These are phyloP conservation scores for Chalciporus chontae DNA, from an alignment of 768 basidiomycete species.

Conservation along the genomic window DNA sequence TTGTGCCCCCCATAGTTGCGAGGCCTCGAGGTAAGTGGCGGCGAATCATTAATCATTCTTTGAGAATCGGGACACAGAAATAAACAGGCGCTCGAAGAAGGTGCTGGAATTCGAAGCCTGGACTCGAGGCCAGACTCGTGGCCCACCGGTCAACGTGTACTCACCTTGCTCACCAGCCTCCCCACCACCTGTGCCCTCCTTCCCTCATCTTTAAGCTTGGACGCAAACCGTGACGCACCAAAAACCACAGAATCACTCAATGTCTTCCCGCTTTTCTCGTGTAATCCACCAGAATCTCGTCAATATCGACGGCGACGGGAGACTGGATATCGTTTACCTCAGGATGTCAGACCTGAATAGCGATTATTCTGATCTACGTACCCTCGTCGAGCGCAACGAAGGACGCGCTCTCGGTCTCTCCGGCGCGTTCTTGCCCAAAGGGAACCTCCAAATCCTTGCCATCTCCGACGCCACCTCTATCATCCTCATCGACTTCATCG, in stretches of 20 bases:
- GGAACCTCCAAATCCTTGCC: slow-evolving; percentile 25
- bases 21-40: no score
- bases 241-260: background rate
- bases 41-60: background rate
- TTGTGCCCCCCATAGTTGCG: background rate
- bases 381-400: slow-evolving; percentile 30
- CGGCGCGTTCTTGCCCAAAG: slow-evolving; percentile 17
- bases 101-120: background rate
- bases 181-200: background rate
- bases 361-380: slow-evolving; percentile 18
- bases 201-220: slow-evolving; percentile 6
- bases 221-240: background rate
- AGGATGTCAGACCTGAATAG: slow-evolving; percentile 22
- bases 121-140: background rate
- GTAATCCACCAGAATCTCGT: slow-evolving; percentile 28
- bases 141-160: background rate
- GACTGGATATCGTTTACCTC: slow-evolving; percentile 11
- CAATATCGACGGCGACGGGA: slow-evolving; percentile 23
- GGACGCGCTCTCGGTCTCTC: slow-evolving; percentile 32
- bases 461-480: slow-evolving; percentile 27
- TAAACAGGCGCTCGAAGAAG: background rate
- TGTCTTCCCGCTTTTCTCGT: slow-evolving; percentile 13
- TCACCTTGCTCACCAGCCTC: background rate
- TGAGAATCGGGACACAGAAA: background rate
- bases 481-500: slow-evolving; percentile 25